Conservation (phyloP, 2,329 filamentous ascomycete species). For the Hymenoscyphus occultus region DNA sequence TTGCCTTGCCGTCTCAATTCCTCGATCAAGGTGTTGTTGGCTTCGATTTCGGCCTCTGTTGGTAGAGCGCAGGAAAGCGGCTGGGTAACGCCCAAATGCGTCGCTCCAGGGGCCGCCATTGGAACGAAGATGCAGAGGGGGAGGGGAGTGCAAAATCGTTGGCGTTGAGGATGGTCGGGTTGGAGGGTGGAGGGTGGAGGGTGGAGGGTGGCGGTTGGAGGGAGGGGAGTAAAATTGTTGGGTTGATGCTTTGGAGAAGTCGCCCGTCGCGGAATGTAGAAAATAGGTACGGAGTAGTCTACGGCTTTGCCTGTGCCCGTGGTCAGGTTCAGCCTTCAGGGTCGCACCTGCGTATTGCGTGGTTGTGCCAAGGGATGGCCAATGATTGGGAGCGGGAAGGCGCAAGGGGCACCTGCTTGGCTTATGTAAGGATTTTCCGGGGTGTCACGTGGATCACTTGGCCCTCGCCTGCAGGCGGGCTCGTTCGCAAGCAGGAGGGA, state of each 20-base stretch:
- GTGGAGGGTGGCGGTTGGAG: not conserved
- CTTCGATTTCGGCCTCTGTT: conserved; percentile 70
- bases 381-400: too few species aligned
- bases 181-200: not conserved
- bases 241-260: not conserved
- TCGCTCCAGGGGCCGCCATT: conserved; percentile 32
- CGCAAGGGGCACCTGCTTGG: too few species aligned
- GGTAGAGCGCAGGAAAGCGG: conserved; percentile 78
- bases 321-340: too few species aligned
- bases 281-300: too few species aligned
- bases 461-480: too few species aligned
- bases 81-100: conserved; percentile 66
- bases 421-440: too few species aligned
- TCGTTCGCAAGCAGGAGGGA: too few species aligned
- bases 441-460: too few species aligned
- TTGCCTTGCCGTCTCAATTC: conserved; percentile 88
- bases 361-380: too few species aligned
- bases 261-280: not conserved
- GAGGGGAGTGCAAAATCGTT: conserved; percentile 2
- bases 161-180: conserved; percentile 1
- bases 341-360: too few species aligned
- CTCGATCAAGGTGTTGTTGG: conserved; percentile 75
- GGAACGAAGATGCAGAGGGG: conserved; percentile 12
- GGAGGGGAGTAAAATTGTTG: not conserved
- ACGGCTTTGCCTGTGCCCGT: too few species aligned